These are phyloP conservation scores for Jasminum sambac DNA, from an alignment of 257 asterid genomes.

Conservation along the genomic window DNA sequence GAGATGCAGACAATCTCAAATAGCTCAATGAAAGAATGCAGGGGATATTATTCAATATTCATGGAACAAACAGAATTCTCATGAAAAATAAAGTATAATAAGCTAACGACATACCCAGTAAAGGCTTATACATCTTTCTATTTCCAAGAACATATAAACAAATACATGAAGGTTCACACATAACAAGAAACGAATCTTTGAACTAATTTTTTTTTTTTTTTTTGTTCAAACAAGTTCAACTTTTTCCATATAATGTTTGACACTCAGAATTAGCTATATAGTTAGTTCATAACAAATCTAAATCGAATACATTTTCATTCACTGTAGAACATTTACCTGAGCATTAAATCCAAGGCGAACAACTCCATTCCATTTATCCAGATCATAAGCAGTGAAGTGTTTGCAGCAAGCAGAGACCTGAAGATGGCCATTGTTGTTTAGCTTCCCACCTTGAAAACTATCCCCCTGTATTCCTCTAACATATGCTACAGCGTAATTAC, in stretches of 20 bases:
- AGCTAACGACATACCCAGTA: background rate
- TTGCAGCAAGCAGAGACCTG: constrained; percentile 50
- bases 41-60: background rate
- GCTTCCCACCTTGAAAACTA: constrained; percentile 35
- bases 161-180: background rate
- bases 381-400: constrained; percentile 49
- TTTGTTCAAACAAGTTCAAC: background rate
- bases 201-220: background rate
- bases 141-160: background rate
- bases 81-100: background rate
- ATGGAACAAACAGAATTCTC: background rate
- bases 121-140: background rate
- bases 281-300: background rate
- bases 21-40: background rate
- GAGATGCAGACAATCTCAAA: background rate
- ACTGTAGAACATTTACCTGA: constrained; percentile 23
- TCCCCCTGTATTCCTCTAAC: constrained; percentile 52
- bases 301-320: background rate
- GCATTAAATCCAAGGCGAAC: constrained; percentile 41
- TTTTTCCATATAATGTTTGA: background rate
- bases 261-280: background rate
- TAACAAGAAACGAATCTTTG: background rate
- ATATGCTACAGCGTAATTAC: constrained; percentile 55
- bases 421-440: constrained; percentile 30
- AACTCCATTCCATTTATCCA: constrained; percentile 43